Evolutionary conservation across 306 rosid genomes (phyloP), one percentile per base, ranked within the genome.

Genomic region (Prunus fruticosa): DNA sequence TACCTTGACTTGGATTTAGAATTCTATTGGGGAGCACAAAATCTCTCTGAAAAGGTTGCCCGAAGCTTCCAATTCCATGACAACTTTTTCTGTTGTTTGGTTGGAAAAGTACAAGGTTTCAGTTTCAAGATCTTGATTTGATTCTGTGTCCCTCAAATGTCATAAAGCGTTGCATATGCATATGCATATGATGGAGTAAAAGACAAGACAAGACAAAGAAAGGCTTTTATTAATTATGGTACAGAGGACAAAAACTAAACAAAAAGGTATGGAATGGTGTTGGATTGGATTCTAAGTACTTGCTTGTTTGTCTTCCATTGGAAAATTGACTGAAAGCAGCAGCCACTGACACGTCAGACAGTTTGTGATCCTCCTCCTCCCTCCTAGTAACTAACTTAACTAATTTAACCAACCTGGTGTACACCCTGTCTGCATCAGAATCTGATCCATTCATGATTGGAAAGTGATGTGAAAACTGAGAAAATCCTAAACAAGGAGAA

Each of bases 391-490:
- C 51, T 0, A 10, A 47, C 51, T 46, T 23, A 41, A 75, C 18
- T 47, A 10, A 47, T 3, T 47, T 18, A 63, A 69, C 49, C 16
- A 71, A 69, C 70, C 78, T 25, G 53, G 74, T 70, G 47, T 70
- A 63, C 74, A 51, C 74, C n/a, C 14, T 22, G 58, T 69, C 73
- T 32, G 52, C 46, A 23, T 76, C 86, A 73, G 80, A 27, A 76
- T 83, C 87, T 75, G 84, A 64, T 73, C 68, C 78, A 72, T 66
- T 27, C 57, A 80, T 71, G 30, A 63, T 83, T 11, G 15, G 81
- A 71, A 64, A 75, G 73, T 70, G 84, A 79, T 79, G 77, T 53
- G 22, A 52, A 19, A 52, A 19, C 58, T 52, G 58, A 52, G 58
- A 19, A 3, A 65, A 45, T 65, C 50, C 51, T 19, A 49, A 49